These are phyloP conservation scores for Aspergillus latus DNA, from an alignment of 2,329 filamentous ascomycete genomes.

Conservation along the genomic window DNA sequence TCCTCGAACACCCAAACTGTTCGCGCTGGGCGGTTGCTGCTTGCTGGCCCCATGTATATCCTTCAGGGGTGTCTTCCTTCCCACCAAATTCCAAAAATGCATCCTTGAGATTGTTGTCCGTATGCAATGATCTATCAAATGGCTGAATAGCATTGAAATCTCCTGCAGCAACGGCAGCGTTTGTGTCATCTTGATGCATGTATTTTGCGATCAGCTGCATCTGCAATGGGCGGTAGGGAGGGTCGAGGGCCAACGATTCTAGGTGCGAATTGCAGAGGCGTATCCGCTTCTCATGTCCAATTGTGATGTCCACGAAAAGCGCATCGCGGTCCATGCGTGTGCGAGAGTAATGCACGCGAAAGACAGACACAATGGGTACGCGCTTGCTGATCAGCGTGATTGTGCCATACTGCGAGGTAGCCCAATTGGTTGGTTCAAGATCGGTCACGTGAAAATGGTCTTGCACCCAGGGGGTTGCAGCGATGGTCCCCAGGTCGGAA, in stretches of 20 bases:
- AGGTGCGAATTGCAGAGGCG: constrained; percentile 15
- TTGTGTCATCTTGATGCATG: neutral
- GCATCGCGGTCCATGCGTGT: constrained; percentile 15
- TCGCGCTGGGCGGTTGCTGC: neutral
- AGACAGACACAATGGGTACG: neutral
- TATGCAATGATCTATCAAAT: constrained; percentile 6
- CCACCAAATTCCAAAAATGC: constrained; percentile 13
- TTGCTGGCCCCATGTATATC: constrained; percentile 17
- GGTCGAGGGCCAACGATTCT: constrained; percentile 10
- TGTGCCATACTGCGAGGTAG: constrained; percentile 10
- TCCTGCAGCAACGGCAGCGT: neutral
- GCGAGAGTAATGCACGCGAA: constrained; percentile 12
- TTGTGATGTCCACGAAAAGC: constrained; percentile 9
- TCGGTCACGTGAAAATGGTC: constrained; percentile 8
- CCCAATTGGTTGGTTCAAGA: constrained; percentile 5
- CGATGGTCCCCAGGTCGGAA: constrained; percentile 6
- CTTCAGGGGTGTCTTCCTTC: constrained; percentile 6
- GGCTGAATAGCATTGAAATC: constrained; percentile 18
- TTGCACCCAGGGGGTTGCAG: constrained; percentile 3
- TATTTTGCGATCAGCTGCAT: constrained; percentile 3
- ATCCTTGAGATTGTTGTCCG: constrained; percentile 9
- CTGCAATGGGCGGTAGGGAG: constrained; percentile 2
- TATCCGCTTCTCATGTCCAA: neutral
- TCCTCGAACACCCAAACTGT: constrained; percentile 12
- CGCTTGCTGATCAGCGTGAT: neutral